Base-by-base conservation (phyloP, 768 basidiomycete species). In the Mycena leptocephala region DNA sequence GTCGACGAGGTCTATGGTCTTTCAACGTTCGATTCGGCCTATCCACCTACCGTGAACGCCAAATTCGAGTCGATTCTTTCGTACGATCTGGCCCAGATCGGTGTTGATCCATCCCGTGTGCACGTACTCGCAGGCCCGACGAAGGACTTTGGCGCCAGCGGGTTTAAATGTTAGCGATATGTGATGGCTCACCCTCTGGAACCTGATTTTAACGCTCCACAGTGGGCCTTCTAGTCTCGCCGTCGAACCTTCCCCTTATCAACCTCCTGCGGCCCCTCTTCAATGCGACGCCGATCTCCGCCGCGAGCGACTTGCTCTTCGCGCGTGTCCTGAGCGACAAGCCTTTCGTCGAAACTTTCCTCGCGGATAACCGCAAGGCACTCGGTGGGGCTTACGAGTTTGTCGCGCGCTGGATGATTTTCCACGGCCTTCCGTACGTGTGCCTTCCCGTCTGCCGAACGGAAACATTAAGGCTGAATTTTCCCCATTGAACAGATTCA, bases 1-100 rank as follows among this genome's bases (percentile, higher is more conserved):
- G 82, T 80, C 8, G 83, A 84, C 73, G 83, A 84, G 64, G 78
- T 84, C n/a, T 84, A 79, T 76, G 83, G 79, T 0, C 74, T 80
- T 24, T 82, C 81, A 8, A 78, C 80, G 3, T 84, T 82, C 74
- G 16, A 72, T 0, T 80, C 80, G 4, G 78, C 80, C 3, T 74
- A 74, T 32, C 81, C 82, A 3, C 62, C 68, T 16, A 76, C 77
- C 5, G 18, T 58, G 16, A 48, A 70, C 51, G 69, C 24, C 24
- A 32, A 39, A 11, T 84, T 84, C 70, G 63, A 74, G 24, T 82
- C 81, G 3, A 72, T 80, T 26, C 70, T 84, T 3, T 78, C 79
- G 0, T 65, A 82, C 32, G 78, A 82, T 56, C 74, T 82, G 1
- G 59, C 76, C 20, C 66, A 68, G 3, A 18, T 78, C 10, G 71